Percentiles rank a stretch among this genome's conserved stretches.
Evolutionary conservation across 2,329 filamentous ascomycete genomes (phyloP).

Genomic region (Talaromyces pinophilus): DNA sequence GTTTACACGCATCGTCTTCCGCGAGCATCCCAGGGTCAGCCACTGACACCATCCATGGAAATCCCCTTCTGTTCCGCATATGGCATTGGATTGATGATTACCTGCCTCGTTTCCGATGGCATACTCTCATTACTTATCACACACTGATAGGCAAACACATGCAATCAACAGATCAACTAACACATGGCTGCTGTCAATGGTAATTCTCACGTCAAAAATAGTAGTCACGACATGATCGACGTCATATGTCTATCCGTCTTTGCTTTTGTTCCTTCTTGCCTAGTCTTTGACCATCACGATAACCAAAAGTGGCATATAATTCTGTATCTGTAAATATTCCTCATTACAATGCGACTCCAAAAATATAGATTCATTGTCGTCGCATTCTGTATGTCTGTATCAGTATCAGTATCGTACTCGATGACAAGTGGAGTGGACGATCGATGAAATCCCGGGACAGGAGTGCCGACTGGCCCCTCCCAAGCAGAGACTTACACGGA

Average conservation of each 20-base stretch:
- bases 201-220: neutral
- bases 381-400: slow-evolving; percentile 1
- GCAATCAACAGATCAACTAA: neutral
- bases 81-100: neutral
- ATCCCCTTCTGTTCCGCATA: neutral
- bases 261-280: neutral
- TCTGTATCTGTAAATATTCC: too few species aligned
- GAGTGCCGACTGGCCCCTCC: slow-evolving; percentile 18
- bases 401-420: slow-evolving; percentile 9
- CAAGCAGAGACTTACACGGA: neutral
- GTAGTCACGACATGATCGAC: neutral
- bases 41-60: slow-evolving; percentile 20
- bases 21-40: slow-evolving; percentile 15
- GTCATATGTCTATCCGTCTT: neutral
- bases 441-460: slow-evolving; percentile 19
- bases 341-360: neutral
- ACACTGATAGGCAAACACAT: neutral
- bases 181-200: neutral
- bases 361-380: neutral
- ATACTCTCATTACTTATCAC: neutral
- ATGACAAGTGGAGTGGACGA: slow-evolving; percentile 11
- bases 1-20: neutral
- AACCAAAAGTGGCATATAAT: neutral
- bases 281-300: neutral
- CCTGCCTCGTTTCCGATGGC: neutral